phyloP scores from a whole-genome alignment of 768 basidiomycete species.

The Auriscalpium microsporum region DNA sequence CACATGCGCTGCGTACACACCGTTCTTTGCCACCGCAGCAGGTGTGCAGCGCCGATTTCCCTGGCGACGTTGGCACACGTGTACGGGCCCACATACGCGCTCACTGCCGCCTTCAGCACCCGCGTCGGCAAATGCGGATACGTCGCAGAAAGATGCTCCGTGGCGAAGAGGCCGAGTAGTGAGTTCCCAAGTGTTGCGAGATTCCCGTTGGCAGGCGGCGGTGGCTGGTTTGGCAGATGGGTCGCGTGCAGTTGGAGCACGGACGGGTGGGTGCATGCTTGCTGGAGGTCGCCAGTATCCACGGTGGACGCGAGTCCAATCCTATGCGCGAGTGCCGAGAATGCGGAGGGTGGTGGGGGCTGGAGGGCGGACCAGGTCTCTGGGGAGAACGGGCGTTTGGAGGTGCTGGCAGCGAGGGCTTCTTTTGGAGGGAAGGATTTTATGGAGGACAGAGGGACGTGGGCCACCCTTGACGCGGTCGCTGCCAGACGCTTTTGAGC shows the following conservation, averaged over 20 bases:
- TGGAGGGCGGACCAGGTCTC: constrained; percentile 65
- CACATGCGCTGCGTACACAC: constrained; percentile 33
- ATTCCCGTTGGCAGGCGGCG: constrained; percentile 62
- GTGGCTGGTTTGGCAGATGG: constrained; percentile 46
- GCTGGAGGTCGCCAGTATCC: constrained; percentile 44
- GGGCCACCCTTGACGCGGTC: constrained; percentile 38
- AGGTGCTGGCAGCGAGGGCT: constrained; percentile 24
- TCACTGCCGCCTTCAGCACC: constrained; percentile 85
- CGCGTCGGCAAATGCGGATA: constrained; percentile 91
- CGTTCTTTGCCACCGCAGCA: constrained; percentile 75
- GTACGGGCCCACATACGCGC: constrained; percentile 82
- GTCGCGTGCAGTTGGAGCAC: constrained; percentile 47
- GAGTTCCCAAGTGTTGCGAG: constrained; percentile 76
- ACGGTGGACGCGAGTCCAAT: constrained; percentile 61
- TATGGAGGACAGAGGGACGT: constrained; percentile 49
- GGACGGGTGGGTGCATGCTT: constrained; percentile 76
- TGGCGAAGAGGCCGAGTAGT: constrained; percentile 81
- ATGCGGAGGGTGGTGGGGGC: constrained; percentile 61
- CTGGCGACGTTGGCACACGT: constrained; percentile 80
- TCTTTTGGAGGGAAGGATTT: constrained; percentile 56
- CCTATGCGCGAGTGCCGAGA: constrained; percentile 69
- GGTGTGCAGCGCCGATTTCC: constrained; percentile 71
- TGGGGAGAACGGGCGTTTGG: constrained; percentile 39
- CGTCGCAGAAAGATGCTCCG: constrained; percentile 70
- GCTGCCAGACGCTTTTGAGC: constrained; percentile 45